These are phyloP conservation scores for Pythium guiyangense DNA, from an alignment of 352 stramenopile genomes.

Conservation along the genomic window DNA sequence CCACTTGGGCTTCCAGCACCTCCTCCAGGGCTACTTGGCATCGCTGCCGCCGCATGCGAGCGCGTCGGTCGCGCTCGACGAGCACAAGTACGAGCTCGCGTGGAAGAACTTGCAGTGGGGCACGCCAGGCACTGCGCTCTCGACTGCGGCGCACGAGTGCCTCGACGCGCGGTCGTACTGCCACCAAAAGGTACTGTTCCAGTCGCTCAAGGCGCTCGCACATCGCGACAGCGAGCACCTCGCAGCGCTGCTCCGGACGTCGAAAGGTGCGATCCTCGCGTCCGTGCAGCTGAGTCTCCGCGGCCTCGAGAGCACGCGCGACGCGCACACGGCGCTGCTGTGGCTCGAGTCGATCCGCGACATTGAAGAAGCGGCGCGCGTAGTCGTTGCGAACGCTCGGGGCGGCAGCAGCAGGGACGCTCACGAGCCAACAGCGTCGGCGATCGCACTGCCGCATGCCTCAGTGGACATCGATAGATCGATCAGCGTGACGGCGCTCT, in stretches of 20 bases:
- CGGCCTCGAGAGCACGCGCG: slow-evolving; percentile 63
- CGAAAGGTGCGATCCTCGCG: slow-evolving; percentile 48
- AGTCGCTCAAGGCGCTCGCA: slow-evolving; percentile 52
- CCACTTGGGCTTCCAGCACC: slow-evolving; percentile 67
- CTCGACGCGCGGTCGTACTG: slow-evolving; percentile 19
- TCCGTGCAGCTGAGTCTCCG: slow-evolving; percentile 56
- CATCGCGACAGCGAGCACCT: slow-evolving; percentile 45
- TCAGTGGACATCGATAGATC: no score
- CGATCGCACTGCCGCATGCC: neutral
- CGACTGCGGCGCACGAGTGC: neutral
- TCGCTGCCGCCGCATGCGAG: slow-evolving; percentile 9
- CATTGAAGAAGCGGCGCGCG: slow-evolving; percentile 43
- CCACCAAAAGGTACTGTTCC: slow-evolving; percentile 53
- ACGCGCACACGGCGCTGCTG: slow-evolving; percentile 49
- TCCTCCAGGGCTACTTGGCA: slow-evolving; percentile 54
- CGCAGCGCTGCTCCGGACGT: slow-evolving; percentile 21
- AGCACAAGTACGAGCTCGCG: slow-evolving; percentile 72
- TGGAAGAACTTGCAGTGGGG: slow-evolving; percentile 83
- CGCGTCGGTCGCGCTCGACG: slow-evolving; percentile 19
- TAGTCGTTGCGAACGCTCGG: slow-evolving; percentile 6
- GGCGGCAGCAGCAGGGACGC: neutral
- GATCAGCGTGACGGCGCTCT: slow-evolving; percentile 17
- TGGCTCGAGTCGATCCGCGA: slow-evolving; percentile 56
- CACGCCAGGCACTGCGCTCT: slow-evolving; percentile 19
- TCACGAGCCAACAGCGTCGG: neutral